Evolutionary conservation across 257 asterid species (phyloP).

Genomic region (Cynanchum wilfordii): DNA sequence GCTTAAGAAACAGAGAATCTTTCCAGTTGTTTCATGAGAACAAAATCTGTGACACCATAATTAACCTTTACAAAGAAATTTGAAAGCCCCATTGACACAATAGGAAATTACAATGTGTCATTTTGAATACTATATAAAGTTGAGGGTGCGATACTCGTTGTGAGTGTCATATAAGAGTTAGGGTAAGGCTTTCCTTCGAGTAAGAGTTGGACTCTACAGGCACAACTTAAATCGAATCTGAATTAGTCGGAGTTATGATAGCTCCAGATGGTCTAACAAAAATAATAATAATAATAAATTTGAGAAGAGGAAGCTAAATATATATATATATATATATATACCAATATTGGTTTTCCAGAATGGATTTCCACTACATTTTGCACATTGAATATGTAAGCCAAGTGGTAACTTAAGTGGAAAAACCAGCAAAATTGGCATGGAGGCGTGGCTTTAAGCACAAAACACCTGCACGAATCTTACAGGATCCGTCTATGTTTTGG

Average conservation of each 20-base stretch:
- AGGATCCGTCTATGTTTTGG: not conserved
- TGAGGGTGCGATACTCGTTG: too few relatives aligned
- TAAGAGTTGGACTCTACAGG: too few relatives aligned
- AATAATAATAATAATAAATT: too few relatives aligned
- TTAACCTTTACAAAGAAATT: not conserved
- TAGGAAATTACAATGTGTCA: too few relatives aligned
- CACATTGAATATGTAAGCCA: not conserved
- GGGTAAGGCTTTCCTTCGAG: too few relatives aligned
- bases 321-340: too few relatives aligned
- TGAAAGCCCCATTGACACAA: too few relatives aligned
- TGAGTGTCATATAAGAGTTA: too few relatives aligned
- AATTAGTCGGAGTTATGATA: too few relatives aligned
- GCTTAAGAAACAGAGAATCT: not conserved
- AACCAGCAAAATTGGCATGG: not conserved
- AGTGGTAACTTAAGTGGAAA: not conserved
- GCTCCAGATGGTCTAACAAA: too few relatives aligned
- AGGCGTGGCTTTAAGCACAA: not conserved
- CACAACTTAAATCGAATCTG: too few relatives aligned
- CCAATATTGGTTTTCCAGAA: constrained; percentile 4
- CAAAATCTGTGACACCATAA: not conserved
- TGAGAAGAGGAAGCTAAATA: not conserved
- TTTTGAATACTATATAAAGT: too few relatives aligned
- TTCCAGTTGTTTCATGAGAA: not conserved
- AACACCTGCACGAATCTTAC: not conserved
- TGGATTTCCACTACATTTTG: not conserved